Percentiles rank a stretch among this genome's conserved stretches.
phyloP scores from a whole-genome alignment of 495 filamentous ascomycete species.

The Aspergillus homomorphus region DNA sequence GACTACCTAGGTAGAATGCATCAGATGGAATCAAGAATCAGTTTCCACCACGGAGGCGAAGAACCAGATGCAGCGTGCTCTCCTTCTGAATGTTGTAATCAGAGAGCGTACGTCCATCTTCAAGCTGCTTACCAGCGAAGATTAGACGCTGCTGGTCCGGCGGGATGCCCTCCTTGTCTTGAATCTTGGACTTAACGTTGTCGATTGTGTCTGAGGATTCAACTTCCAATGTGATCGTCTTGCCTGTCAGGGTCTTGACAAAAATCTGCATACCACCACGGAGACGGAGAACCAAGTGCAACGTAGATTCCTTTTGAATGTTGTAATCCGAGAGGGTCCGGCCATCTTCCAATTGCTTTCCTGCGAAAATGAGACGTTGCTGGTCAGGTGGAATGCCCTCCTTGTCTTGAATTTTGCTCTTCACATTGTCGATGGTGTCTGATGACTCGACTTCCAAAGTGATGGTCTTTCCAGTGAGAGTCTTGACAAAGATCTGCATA shows the following conservation, averaged over 20 bases:
- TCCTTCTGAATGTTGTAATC: slow-evolving; percentile 97
- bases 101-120: slow-evolving; percentile 77
- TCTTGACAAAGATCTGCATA: slow-evolving; percentile 76
- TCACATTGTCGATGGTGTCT: slow-evolving; percentile 99
- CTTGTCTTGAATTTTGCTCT: slow-evolving; percentile 97
- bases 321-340: slow-evolving; percentile 98
- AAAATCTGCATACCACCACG: slow-evolving; percentile 98
- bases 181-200: slow-evolving; percentile 90
- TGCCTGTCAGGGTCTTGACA: slow-evolving; percentile 89
- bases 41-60: slow-evolving; percentile 83
- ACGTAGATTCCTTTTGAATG: slow-evolving; percentile 98
- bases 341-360: slow-evolving; percentile 90
- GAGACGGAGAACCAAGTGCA: slow-evolving; percentile 93
- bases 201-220: slow-evolving; percentile 89
- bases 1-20: no score
- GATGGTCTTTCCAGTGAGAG: slow-evolving; percentile 69
- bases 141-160: slow-evolving; percentile 88
- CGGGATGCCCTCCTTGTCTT: slow-evolving; percentile 89
- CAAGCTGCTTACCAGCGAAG: slow-evolving; percentile 88
- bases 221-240: slow-evolving; percentile 89
- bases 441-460: slow-evolving; percentile 68
- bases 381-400: slow-evolving; percentile 94
- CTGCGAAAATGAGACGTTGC: slow-evolving; percentile 92
- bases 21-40: slow-evolving; percentile 42
- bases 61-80: slow-evolving; percentile 81